These are phyloP conservation scores for Perkinsus chesapeaki DNA, from an alignment of 169 alveolate species.

Conservation along the genomic window DNA sequence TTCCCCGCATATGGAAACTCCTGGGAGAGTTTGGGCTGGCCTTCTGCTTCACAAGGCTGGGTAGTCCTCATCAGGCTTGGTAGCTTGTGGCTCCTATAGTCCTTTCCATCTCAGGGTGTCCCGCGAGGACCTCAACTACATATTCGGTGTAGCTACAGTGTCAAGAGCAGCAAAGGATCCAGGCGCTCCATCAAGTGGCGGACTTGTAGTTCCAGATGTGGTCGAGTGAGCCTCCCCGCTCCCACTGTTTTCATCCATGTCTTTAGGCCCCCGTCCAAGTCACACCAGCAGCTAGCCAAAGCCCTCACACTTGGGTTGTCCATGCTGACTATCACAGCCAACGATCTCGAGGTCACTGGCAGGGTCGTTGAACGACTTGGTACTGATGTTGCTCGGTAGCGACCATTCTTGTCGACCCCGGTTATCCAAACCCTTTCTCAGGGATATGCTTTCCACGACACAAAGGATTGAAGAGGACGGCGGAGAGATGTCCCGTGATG, in stretches of 20 bases:
- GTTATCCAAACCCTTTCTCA: not conserved
- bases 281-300: not conserved
- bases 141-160: not conserved
- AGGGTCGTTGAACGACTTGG: not conserved
- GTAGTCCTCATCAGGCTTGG: not conserved
- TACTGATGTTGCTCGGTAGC: not conserved
- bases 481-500: not conserved
- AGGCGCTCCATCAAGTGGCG: not conserved
- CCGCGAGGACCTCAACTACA: not conserved
- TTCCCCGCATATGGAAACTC: not conserved
- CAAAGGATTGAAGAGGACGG: not conserved
- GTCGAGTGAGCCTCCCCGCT: not conserved
- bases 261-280: not conserved
- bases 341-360: not conserved
- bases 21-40: not conserved
- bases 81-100: no score
- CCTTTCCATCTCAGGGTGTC: not conserved
- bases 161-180: not conserved
- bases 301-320: not conserved
- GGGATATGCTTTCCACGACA: not conserved
- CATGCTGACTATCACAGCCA: not conserved
- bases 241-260: not conserved
- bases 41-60: not conserved
- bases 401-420: not conserved
- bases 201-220: not conserved